Percentiles rank a stretch among this genome's conserved stretches.
Conservation (phyloP, 164 flowering plant genomes). For the Vitis rupestris region DNA sequence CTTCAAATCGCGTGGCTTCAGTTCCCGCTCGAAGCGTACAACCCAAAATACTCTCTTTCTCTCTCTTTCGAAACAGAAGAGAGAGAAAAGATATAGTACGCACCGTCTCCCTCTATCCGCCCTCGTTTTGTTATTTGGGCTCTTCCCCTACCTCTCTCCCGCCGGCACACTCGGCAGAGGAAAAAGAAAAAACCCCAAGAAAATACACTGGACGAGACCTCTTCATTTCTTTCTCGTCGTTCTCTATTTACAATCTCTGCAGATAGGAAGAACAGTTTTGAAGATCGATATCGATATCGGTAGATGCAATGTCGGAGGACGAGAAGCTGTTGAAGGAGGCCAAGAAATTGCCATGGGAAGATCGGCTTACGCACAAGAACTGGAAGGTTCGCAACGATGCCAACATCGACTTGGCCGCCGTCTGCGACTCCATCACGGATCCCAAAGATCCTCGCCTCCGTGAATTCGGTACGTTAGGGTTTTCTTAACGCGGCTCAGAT, state of each 20-base stretch:
- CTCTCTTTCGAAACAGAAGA: neutral
- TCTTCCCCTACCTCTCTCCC: slow-evolving; percentile 10
- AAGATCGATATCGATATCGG: neutral
- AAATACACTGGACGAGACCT: no score
- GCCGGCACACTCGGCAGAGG: slow-evolving; percentile 25
- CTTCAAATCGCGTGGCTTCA: no score
- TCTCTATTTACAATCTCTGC: slow-evolving; percentile 3
- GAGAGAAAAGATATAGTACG: slow-evolving; percentile 11
- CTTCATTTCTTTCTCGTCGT: no score
- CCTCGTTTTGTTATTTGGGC: slow-evolving; percentile 18
- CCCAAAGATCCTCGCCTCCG: slow-evolving; percentile 92
- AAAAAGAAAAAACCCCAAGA: neutral
- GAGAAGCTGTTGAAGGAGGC: slow-evolving; percentile 95
- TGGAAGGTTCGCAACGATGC: slow-evolving; percentile 98
- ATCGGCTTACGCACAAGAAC: slow-evolving; percentile 87
- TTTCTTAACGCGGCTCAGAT: slow-evolving; percentile 23
- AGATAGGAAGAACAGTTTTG: neutral
- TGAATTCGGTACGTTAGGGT: slow-evolving; percentile 65
- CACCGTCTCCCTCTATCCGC: slow-evolving; percentile 1
- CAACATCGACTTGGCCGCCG: slow-evolving; percentile 77
- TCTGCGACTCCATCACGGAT: slow-evolving; percentile 84
- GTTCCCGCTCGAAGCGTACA: slow-evolving; percentile 17
- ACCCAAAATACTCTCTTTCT: slow-evolving; percentile 21
- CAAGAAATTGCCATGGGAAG: slow-evolving; percentile 98
- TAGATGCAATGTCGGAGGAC: slow-evolving; percentile 65